phyloP scores from a whole-genome alignment of 441 rosid genomes.

The Syzygium malaccense region DNA sequence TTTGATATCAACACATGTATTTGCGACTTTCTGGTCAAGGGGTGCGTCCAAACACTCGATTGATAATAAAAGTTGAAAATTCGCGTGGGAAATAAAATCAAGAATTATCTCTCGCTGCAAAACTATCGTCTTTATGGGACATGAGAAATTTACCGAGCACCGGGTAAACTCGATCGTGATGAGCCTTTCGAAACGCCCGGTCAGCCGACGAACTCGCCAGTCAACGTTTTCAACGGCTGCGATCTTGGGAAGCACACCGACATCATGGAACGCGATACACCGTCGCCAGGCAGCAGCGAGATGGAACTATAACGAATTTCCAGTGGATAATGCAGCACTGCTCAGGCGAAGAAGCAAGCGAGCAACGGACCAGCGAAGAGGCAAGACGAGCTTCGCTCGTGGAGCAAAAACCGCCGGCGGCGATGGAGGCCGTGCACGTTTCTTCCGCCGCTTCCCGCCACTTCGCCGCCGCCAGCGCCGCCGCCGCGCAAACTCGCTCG shows the following conservation, averaged over 20 bases:
- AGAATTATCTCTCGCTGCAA: too few species aligned
- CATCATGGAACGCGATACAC: neutral
- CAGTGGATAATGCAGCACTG: neutral
- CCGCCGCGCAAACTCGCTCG: slow-evolving; percentile 8
- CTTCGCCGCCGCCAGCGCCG: slow-evolving; percentile 11
- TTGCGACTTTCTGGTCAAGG: neutral
- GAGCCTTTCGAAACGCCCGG: neutral
- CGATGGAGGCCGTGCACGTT: slow-evolving; percentile 51
- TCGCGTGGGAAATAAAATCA: too few species aligned
- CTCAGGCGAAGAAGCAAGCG: neutral
- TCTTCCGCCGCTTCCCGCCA: slow-evolving; percentile 43
- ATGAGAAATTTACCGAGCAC: neutral
- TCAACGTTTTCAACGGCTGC: neutral
- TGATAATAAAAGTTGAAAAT: too few species aligned
- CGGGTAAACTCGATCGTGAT: neutral
- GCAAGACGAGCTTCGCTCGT: neutral
- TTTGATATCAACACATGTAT: too few species aligned
- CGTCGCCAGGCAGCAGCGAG: neutral
- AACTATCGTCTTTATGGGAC: too few species aligned
- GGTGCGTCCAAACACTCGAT: neutral
- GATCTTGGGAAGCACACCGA: neutral
- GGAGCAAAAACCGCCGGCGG: neutral
- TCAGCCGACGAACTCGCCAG: neutral
- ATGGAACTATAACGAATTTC: neutral
- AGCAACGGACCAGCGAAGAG: neutral